phyloP scores from a whole-genome alignment of 2,329 filamentous ascomycete genomes.

The Aspergillus persii region DNA sequence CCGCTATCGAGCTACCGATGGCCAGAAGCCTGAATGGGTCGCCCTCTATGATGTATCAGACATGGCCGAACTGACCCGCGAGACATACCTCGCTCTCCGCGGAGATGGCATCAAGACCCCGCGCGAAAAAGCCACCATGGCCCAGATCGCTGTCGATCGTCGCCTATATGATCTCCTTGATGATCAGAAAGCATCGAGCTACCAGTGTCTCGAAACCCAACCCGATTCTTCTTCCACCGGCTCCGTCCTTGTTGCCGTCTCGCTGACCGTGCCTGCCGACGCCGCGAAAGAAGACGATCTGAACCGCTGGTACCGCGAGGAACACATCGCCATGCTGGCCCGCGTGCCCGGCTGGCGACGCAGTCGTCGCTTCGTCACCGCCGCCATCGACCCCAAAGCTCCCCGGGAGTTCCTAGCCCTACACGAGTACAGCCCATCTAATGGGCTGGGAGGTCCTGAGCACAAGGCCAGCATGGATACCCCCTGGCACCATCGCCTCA shows the following conservation, averaged over 20 bases:
- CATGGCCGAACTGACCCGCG: conserved; percentile 66
- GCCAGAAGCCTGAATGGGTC: conserved; percentile 64
- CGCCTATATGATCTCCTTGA: conserved; percentile 68
- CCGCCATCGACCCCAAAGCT: conserved; percentile 58
- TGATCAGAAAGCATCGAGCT: conserved; percentile 55
- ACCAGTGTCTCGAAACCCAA: conserved; percentile 59
- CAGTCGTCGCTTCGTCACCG: conserved; percentile 67
- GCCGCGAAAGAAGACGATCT: conserved; percentile 57
- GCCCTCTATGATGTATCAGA: conserved; percentile 79
- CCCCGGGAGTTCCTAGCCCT: conserved; percentile 62
- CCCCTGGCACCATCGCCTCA: conserved; percentile 59
- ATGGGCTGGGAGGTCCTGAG: conserved; percentile 65
- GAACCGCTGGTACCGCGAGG: conserved; percentile 69
- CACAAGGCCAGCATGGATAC: conserved; percentile 64
- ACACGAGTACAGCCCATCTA: conserved; percentile 68
- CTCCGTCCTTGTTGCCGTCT: conserved; percentile 62
- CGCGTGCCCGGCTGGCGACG: conserved; percentile 78
- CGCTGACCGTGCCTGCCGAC: conserved; percentile 58
- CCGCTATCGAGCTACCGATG: conserved; percentile 70
- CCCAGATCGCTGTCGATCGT: conserved; percentile 66
- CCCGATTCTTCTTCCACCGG: conserved; percentile 59
- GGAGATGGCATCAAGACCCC: conserved; percentile 53
- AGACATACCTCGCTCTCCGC: conserved; percentile 59
- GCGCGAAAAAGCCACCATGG: conserved; percentile 60
- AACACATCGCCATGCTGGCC: conserved; percentile 69